phyloP scores from a whole-genome alignment of 495 filamentous ascomycete genomes.

The Penicillium crystallinum region DNA sequence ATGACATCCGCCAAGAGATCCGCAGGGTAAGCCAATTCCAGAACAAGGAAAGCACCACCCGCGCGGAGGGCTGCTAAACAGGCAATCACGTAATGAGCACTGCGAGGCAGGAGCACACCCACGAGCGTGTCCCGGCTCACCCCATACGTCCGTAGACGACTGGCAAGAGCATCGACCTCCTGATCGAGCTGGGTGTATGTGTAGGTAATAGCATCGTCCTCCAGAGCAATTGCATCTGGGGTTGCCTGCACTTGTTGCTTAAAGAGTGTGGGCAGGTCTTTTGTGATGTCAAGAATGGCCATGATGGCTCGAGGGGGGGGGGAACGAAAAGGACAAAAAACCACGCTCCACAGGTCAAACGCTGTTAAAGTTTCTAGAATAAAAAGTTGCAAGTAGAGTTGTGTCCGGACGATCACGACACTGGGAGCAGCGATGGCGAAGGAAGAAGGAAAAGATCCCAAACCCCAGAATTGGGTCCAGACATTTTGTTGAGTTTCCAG shows the following conservation, averaged over 20 bases:
- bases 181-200: slow-evolving; percentile 58
- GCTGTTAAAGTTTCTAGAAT: not conserved
- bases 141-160: slow-evolving; percentile 50
- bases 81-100: slow-evolving; percentile 64
- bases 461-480: not conserved
- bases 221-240: slow-evolving; percentile 55
- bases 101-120: slow-evolving; percentile 60
- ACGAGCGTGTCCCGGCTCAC: slow-evolving; percentile 59
- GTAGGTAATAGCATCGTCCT: slow-evolving; percentile 50
- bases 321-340: not conserved
- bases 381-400: not conserved
- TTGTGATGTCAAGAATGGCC: slow-evolving; percentile 54
- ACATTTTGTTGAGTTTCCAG: slow-evolving; percentile 2
- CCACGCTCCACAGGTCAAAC: not conserved
- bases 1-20: slow-evolving; percentile 61
- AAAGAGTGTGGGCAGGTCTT: slow-evolving; percentile 60
- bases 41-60: slow-evolving; percentile 64
- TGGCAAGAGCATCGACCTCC: slow-evolving; percentile 50
- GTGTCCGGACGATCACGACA: not conserved
- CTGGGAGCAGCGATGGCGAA: not conserved
- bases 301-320: slow-evolving; percentile 21
- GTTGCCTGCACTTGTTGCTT: slow-evolving; percentile 51
- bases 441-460: not conserved
- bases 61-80: slow-evolving; percentile 62
- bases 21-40: slow-evolving; percentile 64